Evolutionary conservation across 2,329 filamentous ascomycete genomes (phyloP), one percentile per base, ranked within the genome.

Genomic region (Arthrinium puccinioides): DNA sequence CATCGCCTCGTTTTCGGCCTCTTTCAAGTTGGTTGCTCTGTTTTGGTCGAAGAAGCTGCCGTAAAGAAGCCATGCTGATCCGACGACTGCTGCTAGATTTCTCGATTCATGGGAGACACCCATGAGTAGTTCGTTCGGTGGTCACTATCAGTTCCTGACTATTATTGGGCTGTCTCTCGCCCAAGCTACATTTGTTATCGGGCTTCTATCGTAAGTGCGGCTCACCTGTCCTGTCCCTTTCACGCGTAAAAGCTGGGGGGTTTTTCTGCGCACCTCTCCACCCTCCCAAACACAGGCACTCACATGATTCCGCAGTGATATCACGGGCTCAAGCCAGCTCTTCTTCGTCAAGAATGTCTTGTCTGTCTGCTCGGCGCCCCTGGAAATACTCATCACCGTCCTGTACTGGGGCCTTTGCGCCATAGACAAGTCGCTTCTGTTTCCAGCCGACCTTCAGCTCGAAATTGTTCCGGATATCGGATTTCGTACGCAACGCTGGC

Each of bases 91-190:
- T n/a, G n/a, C n/a, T n/a, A 56, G 63, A 41, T 76, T 72, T 47
- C 60, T 79, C 3, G 48, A 55, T 13, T 45, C 50, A 10, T 74
- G 67, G 57, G 70, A 74, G 2, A 71, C 66, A 9, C 59, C 66
- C 36, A 69, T 79, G 30, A 71, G 72, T 35, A 61, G 67, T 1
- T 69, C 76, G 2, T 84, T 81, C 49, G 83, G 83, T 40, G 72
- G 81, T 61, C 73, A 84, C 52, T 74, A 79, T 44, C 79, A 85
- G 56, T 86, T 83, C 51, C 69, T 88, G 21, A 88, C 83, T 46
- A 87, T 87, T 52, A 72, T 87, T 40, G 83, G 82, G 19, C 70
- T 87, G 29, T 63, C 69, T 2, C 62, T 83, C 18, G 71, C 81
- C 1, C 67, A 75, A 9, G 47, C 69, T 31, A 82, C 78, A 35